Percentiles rank a stretch among this genome's conserved stretches.
Conservation (phyloP, 441 rosid species). For the Erodium chrysanthum region DNA sequence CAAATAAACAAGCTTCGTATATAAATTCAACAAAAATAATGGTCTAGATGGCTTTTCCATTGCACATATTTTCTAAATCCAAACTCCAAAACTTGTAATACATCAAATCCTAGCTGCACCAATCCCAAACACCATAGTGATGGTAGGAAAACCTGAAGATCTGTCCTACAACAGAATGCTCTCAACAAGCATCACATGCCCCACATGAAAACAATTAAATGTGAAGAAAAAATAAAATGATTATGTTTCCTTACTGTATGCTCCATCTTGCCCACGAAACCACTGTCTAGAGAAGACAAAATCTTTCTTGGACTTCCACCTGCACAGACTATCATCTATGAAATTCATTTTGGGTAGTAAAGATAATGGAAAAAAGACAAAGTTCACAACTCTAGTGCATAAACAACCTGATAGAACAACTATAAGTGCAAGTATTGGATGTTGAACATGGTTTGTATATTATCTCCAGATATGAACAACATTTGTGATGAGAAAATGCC, state of each 20-base stretch:
- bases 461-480: slow-evolving; percentile 1
- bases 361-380: slow-evolving; percentile 10
- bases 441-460: background rate
- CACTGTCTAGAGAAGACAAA: slow-evolving; percentile 96
- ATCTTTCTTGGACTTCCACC: slow-evolving; percentile 92
- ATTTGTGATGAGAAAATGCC: background rate
- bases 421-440: slow-evolving; percentile 1
- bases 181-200: background rate
- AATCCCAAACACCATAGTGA: background rate
- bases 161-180: slow-evolving; percentile 3
- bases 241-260: slow-evolving; percentile 64
- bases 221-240: slow-evolving; percentile 12
- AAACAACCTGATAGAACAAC: background rate
- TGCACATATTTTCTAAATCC: background rate
- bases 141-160: background rate
- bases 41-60: background rate
- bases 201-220: slow-evolving; percentile 7
- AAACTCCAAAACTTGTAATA: background rate
- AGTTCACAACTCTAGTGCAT: background rate
- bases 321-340: slow-evolving; percentile 30
- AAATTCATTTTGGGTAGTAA: slow-evolving; percentile 17
- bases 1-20: background rate
- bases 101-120: background rate
- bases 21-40: background rate
- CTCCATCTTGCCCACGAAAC: slow-evolving; percentile 95